These are phyloP conservation scores for Rhizophagus sp. DNA, from an alignment of 192 early-diverging fungal species.

Conservation along the genomic window DNA sequence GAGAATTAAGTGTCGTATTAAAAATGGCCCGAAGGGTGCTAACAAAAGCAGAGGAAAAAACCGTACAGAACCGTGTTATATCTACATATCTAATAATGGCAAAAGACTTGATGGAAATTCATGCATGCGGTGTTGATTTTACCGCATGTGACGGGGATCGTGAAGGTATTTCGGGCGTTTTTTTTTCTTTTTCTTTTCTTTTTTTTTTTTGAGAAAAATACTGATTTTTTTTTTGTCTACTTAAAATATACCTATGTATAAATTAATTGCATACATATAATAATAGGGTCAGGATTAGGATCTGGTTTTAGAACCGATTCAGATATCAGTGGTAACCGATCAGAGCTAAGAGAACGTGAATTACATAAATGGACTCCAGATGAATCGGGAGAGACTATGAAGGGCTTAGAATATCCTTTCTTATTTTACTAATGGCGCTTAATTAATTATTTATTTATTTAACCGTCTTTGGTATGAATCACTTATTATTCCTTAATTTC, in stretches of 20 bases:
- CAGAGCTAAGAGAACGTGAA: constrained; percentile 72
- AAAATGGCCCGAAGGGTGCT: constrained; percentile 52
- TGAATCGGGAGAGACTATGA: constrained; percentile 41
- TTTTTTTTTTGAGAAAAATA: background rate
- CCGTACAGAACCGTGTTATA: constrained; percentile 39
- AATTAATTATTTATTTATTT: background rate
- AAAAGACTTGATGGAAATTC: constrained; percentile 68
- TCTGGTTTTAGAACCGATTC: constrained; percentile 95
- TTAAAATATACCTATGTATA: background rate
- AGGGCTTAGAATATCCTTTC: constrained; percentile 41
- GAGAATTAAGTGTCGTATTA: constrained; percentile 67
- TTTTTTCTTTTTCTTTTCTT: background rate
- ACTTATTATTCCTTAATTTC: constrained; percentile 13
- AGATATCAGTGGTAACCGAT: constrained; percentile 76
- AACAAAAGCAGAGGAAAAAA: constrained; percentile 43
- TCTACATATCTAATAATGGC: constrained; percentile 57
- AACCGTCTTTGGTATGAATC: background rate
- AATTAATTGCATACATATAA: background rate
- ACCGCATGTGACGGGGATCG: constrained; percentile 48
- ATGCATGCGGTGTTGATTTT: constrained; percentile 55
- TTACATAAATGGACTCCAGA: constrained; percentile 87
- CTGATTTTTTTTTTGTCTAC: too few species aligned
- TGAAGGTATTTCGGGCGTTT: constrained; percentile 40
- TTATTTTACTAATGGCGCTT: constrained; percentile 27
- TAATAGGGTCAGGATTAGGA: constrained; percentile 54